phyloP scores from a whole-genome alignment of 2,329 filamentous ascomycete genomes.

The Aspergillus hortae region DNA sequence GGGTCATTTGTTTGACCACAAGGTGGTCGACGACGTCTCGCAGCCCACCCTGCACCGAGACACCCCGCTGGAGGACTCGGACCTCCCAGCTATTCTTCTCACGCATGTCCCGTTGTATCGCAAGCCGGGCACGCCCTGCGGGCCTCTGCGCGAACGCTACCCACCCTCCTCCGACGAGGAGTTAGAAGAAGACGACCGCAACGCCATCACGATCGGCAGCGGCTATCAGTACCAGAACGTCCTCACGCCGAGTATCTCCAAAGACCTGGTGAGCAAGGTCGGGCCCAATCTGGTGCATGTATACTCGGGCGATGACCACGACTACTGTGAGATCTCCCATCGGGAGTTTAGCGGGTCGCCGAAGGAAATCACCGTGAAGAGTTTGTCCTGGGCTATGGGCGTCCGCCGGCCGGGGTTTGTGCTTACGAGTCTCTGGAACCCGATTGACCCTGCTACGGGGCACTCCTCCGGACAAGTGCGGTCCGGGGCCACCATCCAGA shows the following conservation, averaged over 20 bases:
- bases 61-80: conserved; percentile 32
- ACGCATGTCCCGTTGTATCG: conserved; percentile 90
- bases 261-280: conserved; percentile 69
- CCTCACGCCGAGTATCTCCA: conserved; percentile 70
- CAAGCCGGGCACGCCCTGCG: conserved; percentile 77
- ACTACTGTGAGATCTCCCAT: conserved; percentile 91
- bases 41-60: conserved; percentile 34
- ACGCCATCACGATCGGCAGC: conserved; percentile 70
- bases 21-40: conserved; percentile 58
- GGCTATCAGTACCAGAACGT: conserved; percentile 99
- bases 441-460: conserved; percentile 58
- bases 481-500: conserved; percentile 65
- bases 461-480: conserved; percentile 22
- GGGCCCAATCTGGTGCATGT: conserved; percentile 74
- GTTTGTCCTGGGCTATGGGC: conserved; percentile 93
- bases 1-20: conserved; percentile 56
- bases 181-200: conserved; percentile 61
- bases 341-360: conserved; percentile 60
- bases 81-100: conserved; percentile 83
- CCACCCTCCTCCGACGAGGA: conserved; percentile 64
- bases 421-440: conserved; percentile 89
- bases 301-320: conserved; percentile 96
- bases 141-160: conserved; percentile 78
- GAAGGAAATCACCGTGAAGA: conserved; percentile 91
- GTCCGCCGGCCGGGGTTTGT: conserved; percentile 83